These are phyloP conservation scores for Phytophthora ramorum DNA, from an alignment of 352 stramenopile species.

Conservation along the genomic window DNA sequence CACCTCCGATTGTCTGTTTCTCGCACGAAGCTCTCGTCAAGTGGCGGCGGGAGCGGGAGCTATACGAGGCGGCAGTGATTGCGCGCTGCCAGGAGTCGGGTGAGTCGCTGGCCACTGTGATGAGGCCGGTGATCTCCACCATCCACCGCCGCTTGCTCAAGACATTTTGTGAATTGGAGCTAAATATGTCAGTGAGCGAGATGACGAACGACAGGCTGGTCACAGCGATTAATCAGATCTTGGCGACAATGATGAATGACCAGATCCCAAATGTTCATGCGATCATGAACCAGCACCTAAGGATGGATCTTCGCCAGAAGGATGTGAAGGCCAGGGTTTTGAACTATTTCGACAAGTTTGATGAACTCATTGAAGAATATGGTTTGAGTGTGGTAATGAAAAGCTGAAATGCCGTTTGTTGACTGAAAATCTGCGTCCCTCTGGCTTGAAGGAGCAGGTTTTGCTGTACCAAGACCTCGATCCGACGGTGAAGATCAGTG, in stretches of 20 bases:
- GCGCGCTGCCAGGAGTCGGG: conserved; percentile 4
- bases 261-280: conserved; percentile 2
- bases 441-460: neutral
- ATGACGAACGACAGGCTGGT: conserved; percentile 6
- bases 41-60: conserved; percentile 3
- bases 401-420: conserved; percentile 13
- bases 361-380: conserved; percentile 13
- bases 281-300: conserved; percentile 5
- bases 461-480: conserved; percentile 5
- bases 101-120: conserved; percentile 3
- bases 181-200: neutral
- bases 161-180: conserved; percentile 4
- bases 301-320: conserved; percentile 7
- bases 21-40: conserved; percentile 6
- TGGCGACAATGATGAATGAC: conserved; percentile 10
- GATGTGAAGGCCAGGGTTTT: conserved; percentile 1
- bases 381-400: neutral
- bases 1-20: neutral
- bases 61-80: neutral
- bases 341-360: conserved; percentile 9
- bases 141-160: conserved; percentile 3
- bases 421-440: conserved; percentile 2
- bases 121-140: conserved; percentile 1
- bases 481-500: conserved; percentile 6
- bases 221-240: conserved; percentile 10